Conservation (phyloP, 2,329 filamentous ascomycete species). For the Leptographium lundbergii region DNA sequence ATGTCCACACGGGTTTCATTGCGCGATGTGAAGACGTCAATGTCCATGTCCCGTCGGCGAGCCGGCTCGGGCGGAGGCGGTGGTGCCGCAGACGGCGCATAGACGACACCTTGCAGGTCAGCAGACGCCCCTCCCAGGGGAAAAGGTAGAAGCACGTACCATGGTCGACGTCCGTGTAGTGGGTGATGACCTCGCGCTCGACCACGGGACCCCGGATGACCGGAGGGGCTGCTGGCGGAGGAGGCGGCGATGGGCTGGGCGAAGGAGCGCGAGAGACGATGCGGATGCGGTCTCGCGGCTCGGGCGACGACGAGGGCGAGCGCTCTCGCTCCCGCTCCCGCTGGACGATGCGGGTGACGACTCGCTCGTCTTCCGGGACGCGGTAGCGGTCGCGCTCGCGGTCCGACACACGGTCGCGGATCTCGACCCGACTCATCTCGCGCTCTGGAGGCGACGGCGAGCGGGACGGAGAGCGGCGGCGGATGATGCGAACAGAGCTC, state of each 20-base stretch:
- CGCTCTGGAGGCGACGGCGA: constrained; percentile 21
- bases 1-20: constrained; percentile 47
- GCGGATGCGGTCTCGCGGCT: constrained; percentile 27
- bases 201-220: constrained; percentile 67
- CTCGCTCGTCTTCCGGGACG: background rate
- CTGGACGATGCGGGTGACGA: constrained; percentile 27
- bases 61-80: constrained; percentile 31
- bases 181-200: constrained; percentile 79
- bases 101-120: constrained; percentile 29
- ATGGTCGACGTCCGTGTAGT: constrained; percentile 79
- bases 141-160: constrained; percentile 39
- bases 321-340: constrained; percentile 27
- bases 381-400: background rate
- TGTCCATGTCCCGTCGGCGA: constrained; percentile 37
- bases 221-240: constrained; percentile 29
- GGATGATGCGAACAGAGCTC: constrained; percentile 24
- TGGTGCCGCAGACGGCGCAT: constrained; percentile 32
- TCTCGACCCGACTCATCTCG: constrained; percentile 9
- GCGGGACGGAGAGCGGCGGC: constrained; percentile 29
- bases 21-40: constrained; percentile 45
- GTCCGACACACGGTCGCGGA: background rate
- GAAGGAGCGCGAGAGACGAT: constrained; percentile 35
- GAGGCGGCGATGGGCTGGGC: constrained; percentile 34
- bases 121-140: background rate
- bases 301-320: constrained; percentile 22